Percentiles rank a stretch among this genome's conserved stretches.
Conservation (phyloP, 116 monocot species). For the Posidonia oceanica region DNA sequence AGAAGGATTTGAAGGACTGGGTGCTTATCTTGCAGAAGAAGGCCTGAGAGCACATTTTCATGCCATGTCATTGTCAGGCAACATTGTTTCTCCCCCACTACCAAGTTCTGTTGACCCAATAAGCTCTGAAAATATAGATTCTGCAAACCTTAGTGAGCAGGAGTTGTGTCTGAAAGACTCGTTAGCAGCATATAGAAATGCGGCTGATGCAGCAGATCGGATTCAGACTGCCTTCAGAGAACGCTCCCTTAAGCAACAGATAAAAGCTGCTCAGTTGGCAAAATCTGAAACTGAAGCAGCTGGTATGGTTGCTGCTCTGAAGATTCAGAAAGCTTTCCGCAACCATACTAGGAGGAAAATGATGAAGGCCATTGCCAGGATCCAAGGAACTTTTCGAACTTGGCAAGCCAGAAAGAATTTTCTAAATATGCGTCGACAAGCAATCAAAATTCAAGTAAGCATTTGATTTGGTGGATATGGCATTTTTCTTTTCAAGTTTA, state of each 20-base stretch:
- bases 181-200: slow-evolving; percentile 83
- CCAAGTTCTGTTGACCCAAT: slow-evolving; percentile 8
- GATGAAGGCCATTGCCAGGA: slow-evolving; percentile 75
- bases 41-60: slow-evolving; percentile 77
- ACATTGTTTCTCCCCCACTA: slow-evolving; percentile 13
- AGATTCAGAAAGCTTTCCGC: slow-evolving; percentile 85
- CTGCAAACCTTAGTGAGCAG: slow-evolving; percentile 53
- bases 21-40: slow-evolving; percentile 87
- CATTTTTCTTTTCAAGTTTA: not conserved
- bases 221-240: slow-evolving; percentile 90
- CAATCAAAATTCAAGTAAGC: slow-evolving; percentile 78
- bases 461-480: not conserved
- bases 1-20: slow-evolving; percentile 74
- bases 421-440: slow-evolving; percentile 58
- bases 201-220: slow-evolving; percentile 77
- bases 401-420: slow-evolving; percentile 67
- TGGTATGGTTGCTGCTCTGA: slow-evolving; percentile 70
- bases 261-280: slow-evolving; percentile 49
- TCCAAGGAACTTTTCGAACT: slow-evolving; percentile 85
- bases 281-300: slow-evolving; percentile 54
- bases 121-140: slow-evolving; percentile 19
- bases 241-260: slow-evolving; percentile 61
- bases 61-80: slow-evolving; percentile 70
- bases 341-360: slow-evolving; percentile 47
- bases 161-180: slow-evolving; percentile 89